Evolutionary conservation across 768 basidiomycete genomes (phyloP).

Genomic region (Hirschioporus abietinus): DNA sequence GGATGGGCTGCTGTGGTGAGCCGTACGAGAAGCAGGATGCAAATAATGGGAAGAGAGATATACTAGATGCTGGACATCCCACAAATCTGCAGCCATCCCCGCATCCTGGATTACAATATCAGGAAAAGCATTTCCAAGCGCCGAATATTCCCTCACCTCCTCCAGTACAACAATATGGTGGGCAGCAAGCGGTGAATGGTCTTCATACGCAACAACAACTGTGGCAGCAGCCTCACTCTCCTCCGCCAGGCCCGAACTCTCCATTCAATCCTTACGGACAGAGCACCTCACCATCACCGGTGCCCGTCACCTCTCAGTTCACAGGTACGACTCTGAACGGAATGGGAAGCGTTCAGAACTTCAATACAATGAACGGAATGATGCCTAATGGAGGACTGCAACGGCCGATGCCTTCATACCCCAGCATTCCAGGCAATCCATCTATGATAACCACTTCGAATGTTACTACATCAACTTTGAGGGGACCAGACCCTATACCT

Average conservation of each 20-base stretch:
- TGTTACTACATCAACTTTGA: constrained; percentile 19
- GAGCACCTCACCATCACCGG: constrained; percentile 15
- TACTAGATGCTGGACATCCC: constrained; percentile 13
- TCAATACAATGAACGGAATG: constrained; percentile 26
- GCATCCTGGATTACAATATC: constrained; percentile 28
- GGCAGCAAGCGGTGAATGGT: neutral
- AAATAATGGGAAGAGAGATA: constrained; percentile 28
- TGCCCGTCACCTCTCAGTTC: constrained; percentile 7
- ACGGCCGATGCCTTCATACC: constrained; percentile 12
- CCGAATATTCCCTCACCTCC: constrained; percentile 43
- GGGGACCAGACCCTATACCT: constrained; percentile 15
- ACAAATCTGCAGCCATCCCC: constrained; percentile 46
- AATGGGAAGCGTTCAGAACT: constrained; percentile 24
- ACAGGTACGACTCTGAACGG: constrained; percentile 4
- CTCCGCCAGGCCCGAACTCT: constrained; percentile 6
- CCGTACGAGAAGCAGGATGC: constrained; percentile 25
- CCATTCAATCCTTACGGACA: constrained; percentile 15
- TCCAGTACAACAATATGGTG: constrained; percentile 23
- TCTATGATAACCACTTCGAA: constrained; percentile 20
- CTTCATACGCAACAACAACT: neutral
- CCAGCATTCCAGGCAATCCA: constrained; percentile 14
- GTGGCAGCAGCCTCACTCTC: constrained; percentile 16
- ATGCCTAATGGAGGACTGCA: constrained; percentile 28
- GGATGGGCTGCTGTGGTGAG: constrained; percentile 70
- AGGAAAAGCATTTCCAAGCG: constrained; percentile 41